phyloP scores from a whole-genome alignment of 306 rosid genomes.

The Purshia tridentata region DNA sequence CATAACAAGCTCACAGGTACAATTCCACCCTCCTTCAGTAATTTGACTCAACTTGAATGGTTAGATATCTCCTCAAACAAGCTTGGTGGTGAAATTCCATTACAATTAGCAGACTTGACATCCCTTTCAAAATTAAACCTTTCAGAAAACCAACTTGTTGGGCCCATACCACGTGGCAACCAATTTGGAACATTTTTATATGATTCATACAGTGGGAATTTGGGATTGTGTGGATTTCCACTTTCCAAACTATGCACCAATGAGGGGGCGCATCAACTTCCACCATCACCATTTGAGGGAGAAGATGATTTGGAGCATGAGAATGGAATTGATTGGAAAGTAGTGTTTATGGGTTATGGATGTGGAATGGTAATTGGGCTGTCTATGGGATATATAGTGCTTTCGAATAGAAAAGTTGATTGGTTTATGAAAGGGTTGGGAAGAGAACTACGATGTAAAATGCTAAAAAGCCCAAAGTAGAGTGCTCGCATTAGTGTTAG shows the following conservation, averaged over 20 bases:
- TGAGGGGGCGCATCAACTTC: too few relatives aligned
- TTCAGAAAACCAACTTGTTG: too few relatives aligned
- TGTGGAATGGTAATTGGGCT: conserved; percentile 2
- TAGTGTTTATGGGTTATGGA: not conserved
- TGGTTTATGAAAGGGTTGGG: not conserved
- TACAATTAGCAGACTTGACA: too few relatives aligned
- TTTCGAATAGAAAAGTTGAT: not conserved
- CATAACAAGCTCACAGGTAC: not conserved
- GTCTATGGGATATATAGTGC: not conserved
- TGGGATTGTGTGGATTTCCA: not conserved
- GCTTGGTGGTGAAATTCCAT: too few relatives aligned
- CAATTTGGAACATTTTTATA: too few relatives aligned
- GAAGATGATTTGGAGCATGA: too few relatives aligned
- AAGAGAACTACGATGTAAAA: not conserved
- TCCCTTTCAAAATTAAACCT: too few relatives aligned
- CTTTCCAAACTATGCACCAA: too few relatives aligned
- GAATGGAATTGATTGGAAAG: conserved; percentile 2
- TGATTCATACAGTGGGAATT: too few relatives aligned
- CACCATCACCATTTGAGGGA: not conserved
- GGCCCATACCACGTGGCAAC: too few relatives aligned
- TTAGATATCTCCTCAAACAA: not conserved
- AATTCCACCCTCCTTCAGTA: not conserved
- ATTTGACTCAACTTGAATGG: not conserved
- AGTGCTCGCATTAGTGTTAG: not conserved
- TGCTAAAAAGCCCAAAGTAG: not conserved